phyloP scores from a whole-genome alignment of 176 grass and related monocot genomes.

The Zoysia pacifica region DNA sequence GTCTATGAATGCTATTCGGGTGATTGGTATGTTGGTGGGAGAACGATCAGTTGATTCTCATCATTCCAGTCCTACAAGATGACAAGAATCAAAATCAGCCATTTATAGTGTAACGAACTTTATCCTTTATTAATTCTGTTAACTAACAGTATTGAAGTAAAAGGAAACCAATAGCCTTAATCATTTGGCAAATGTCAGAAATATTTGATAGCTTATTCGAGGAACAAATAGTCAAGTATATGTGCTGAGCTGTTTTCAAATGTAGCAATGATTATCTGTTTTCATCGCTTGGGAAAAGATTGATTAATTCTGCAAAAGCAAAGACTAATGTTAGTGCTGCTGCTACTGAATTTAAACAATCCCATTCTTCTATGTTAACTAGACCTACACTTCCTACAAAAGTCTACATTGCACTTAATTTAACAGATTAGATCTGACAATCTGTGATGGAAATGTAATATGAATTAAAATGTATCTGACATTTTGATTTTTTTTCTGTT shows the following conservation, averaged over 20 bases:
- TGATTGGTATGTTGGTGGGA: neutral
- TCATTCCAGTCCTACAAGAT: neutral
- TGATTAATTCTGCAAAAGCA: too few relatives aligned
- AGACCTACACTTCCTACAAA: neutral
- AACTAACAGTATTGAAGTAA: neutral
- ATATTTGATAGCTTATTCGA: too few relatives aligned
- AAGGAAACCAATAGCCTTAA: neutral
- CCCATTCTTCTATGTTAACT: neutral
- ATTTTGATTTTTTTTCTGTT: conserved; percentile 31
- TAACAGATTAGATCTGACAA: neutral
- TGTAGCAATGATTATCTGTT: neutral
- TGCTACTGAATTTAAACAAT: neutral
- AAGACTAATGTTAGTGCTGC: neutral
- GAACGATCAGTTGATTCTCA: neutral
- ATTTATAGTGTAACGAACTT: neutral
- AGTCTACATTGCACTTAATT: neutral
- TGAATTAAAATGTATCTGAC: too few relatives aligned
- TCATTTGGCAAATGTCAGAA: neutral
- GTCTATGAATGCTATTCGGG: neutral
- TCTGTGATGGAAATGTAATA: neutral
- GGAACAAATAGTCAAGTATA: too few relatives aligned
- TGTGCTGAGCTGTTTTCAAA: neutral
- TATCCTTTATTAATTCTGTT: neutral
- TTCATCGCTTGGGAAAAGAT: conserved; percentile 11
- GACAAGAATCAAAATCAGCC: neutral